Percentiles rank a stretch among this genome's conserved stretches.
phyloP scores from a whole-genome alignment of 2,329 filamentous ascomycete genomes.

The Xylaria sp. region DNA sequence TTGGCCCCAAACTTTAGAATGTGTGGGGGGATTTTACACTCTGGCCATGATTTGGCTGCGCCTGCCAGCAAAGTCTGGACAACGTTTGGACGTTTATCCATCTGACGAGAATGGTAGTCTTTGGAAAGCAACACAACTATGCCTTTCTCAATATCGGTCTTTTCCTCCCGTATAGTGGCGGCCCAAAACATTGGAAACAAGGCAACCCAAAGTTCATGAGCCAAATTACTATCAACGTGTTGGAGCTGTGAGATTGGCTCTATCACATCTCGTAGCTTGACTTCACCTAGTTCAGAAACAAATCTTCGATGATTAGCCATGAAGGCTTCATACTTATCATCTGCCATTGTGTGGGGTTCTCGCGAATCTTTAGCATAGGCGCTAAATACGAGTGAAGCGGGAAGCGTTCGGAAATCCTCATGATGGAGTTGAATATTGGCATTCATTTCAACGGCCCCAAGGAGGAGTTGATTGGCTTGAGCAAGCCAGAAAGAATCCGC shows the following conservation, averaged over 20 bases:
- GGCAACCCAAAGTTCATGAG: constrained; percentile 89
- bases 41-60: constrained; percentile 82
- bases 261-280: constrained; percentile 87
- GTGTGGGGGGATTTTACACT: constrained; percentile 93
- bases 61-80: constrained; percentile 92
- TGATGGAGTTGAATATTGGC: constrained; percentile 79
- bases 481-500: constrained; percentile 96
- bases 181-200: constrained; percentile 97
- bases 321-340: constrained; percentile 83
- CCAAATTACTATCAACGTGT: constrained; percentile 83
- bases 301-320: constrained; percentile 85
- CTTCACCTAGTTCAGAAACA: constrained; percentile 81
- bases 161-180: constrained; percentile 85
- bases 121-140: constrained; percentile 92
- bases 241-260: constrained; percentile 93
- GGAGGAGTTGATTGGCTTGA: constrained; percentile 91
- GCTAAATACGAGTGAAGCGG: constrained; percentile 77
- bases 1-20: constrained; percentile 95
- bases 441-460: constrained; percentile 90
- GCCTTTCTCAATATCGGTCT: constrained; percentile 87
- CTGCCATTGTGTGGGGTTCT: constrained; percentile 74
- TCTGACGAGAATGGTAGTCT: constrained; percentile 93
- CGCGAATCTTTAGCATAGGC: constrained; percentile 76
- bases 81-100: constrained; percentile 95
- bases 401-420: constrained; percentile 84